Evolutionary conservation across 2,329 filamentous ascomycete species (phyloP), one percentile per base, ranked within the genome.

Genomic region (Escovopsis sp.): DNA sequence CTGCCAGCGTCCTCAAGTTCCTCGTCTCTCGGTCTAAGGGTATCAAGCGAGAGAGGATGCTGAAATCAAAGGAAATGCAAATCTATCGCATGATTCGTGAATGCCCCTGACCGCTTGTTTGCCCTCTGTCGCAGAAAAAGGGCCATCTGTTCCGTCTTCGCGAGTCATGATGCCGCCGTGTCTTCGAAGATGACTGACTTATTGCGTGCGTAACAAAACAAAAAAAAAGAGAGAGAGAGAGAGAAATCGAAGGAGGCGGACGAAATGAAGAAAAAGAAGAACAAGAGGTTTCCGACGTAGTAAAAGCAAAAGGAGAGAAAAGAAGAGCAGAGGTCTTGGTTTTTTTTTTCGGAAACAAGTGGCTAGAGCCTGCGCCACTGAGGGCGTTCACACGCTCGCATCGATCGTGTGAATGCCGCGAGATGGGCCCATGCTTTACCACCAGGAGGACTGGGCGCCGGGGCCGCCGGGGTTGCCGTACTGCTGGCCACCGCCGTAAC

Each of bases 381-480:
- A 26, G 23, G 34, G 19, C 26, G 27, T 38, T 27, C 32, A 26
- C 40, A 33, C 23, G 27, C 37, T 45, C 40, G 39, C 43, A 41
- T 36, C 37, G 28, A 37, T 40, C 18, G 31, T 26, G 34, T 30
- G 25, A 16, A 39, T 31, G n/a, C n/a, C n/a, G n/a, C n/a, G 9
- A 26, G 8, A 25, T 9, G n/a, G 33, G 35, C 35, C 39, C 36
- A 31, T 25, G 26, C 39, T 58, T 64, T 71, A 73, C 70, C 69
- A 84, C 79, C 79, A 83, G 46, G 72, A 77, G 42, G 67, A 76
- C 54, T 75, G 73, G 51, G 72, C 71, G 40, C 72, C 72, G 31
- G 65, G 65, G 48, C 78, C 77, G 61, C 81, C 79, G 57, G 79
- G 78, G 60, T 82, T 82, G 57, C 72, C 59, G 41, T 72, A 71